Percentiles rank a stretch among this genome's conserved stretches.
These are phyloP conservation scores for Cupressus sempervirens DNA, from an alignment of 75 land plant genomes.

Conservation along the genomic window DNA sequence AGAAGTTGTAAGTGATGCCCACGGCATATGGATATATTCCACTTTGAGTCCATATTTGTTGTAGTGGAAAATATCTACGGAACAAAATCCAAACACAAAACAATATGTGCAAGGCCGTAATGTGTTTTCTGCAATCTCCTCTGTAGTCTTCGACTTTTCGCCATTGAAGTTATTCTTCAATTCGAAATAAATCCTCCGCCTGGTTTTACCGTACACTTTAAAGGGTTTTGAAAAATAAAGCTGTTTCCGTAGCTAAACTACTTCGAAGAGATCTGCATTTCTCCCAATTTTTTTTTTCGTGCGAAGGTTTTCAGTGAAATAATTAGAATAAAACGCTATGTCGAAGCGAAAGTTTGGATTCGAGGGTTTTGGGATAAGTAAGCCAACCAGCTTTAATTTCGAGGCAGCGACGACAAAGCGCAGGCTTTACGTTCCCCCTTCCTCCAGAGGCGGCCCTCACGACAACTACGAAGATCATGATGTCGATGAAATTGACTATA, in stretches of 20 bases:
- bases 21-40: too few relatives aligned
- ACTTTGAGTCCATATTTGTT: too few relatives aligned
- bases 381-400: constrained; percentile 67
- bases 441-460: constrained; percentile 30
- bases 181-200: too few relatives aligned
- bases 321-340: constrained; percentile 27
- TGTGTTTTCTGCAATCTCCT: too few relatives aligned
- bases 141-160: too few relatives aligned
- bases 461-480: constrained; percentile 78
- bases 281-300: background rate
- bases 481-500: constrained; percentile 73
- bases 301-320: background rate
- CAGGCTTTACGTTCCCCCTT: constrained; percentile 56
- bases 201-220: too few relatives aligned
- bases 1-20: too few relatives aligned
- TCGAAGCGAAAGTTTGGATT: constrained; percentile 95
- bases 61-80: too few relatives aligned
- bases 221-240: background rate
- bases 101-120: too few relatives aligned
- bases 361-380: constrained; percentile 86
- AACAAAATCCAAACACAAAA: too few relatives aligned
- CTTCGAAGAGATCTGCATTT: background rate
- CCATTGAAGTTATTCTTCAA: too few relatives aligned
- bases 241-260: too few relatives aligned
- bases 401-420: constrained; percentile 57